A percentile compares a stretch with the other conserved stretches of the same genome.
phyloP scores from a whole-genome alignment of 306 rosid genomes.

The Glycine latifolia region DNA sequence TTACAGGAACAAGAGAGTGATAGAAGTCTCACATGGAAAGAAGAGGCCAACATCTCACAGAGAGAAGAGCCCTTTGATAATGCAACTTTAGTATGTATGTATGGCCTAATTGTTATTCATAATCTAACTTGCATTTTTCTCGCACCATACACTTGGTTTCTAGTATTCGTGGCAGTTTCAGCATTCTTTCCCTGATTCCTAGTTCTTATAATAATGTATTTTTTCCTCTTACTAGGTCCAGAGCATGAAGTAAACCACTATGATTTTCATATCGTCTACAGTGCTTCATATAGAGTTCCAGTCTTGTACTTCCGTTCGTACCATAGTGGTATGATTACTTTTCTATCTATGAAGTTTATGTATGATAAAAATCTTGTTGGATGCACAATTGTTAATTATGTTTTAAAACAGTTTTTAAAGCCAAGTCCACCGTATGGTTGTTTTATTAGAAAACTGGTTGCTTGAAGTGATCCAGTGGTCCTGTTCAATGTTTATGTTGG shows the following conservation, averaged over 20 bases:
- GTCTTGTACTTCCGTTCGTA: slow-evolving; percentile 77
- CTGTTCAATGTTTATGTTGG: neutral
- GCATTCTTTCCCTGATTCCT: neutral
- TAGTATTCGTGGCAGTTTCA: slow-evolving; percentile 7
- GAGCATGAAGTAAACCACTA: slow-evolving; percentile 57
- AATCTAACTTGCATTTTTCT: slow-evolving; percentile 1
- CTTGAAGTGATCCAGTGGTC: slow-evolving; percentile 9
- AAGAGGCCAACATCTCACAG: slow-evolving; percentile 44
- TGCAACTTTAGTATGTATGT: slow-evolving; percentile 71
- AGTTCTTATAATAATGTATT: slow-evolving; percentile 12
- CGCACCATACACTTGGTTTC: neutral
- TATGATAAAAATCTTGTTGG: slow-evolving; percentile 26
- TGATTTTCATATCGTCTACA: slow-evolving; percentile 76
- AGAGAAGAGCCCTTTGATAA: slow-evolving; percentile 62
- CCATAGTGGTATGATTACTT: slow-evolving; percentile 61
- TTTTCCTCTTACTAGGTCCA: slow-evolving; percentile 57
- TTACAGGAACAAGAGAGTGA: slow-evolving; percentile 51
- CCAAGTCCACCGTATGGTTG: neutral
- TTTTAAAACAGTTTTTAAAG: slow-evolving; percentile 11
- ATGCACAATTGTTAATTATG: neutral
- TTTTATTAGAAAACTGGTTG: slow-evolving; percentile 10
- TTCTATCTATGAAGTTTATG: slow-evolving; percentile 26
- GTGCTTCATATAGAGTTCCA: slow-evolving; percentile 81
- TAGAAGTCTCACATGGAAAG: slow-evolving; percentile 38
- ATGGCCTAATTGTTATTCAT: slow-evolving; percentile 34